Percentiles rank a stretch among this genome's conserved stretches.
phyloP scores from a whole-genome alignment of 1,284 basidiomycete genomes.

The Ceratobasidium sp. region DNA sequence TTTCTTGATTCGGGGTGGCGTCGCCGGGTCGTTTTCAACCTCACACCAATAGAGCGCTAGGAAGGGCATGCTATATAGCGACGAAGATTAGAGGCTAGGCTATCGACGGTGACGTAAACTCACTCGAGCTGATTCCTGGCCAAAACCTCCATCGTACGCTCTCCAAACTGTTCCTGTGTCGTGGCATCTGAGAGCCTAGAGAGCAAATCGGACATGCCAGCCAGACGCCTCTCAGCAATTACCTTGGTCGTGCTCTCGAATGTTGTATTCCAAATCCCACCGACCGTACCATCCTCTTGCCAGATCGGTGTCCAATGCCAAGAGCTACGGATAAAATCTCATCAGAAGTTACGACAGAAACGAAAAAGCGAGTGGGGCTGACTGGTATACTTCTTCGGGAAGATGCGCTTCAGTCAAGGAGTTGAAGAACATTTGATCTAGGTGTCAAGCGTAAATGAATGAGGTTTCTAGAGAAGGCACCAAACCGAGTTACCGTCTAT shows the following conservation, averaged over 20 bases:
- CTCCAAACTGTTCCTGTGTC: conserved; percentile 23
- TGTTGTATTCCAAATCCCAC: conserved; percentile 38
- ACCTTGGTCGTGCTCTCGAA: conserved; percentile 40
- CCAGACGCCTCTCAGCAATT: conserved; percentile 39
- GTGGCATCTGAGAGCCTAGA: not conserved
- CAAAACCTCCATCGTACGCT: conserved; percentile 1
- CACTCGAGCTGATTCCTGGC: conserved; percentile 16
- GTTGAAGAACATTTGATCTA: conserved; percentile 41
- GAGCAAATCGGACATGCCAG: conserved; percentile 15
- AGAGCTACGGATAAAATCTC: not conserved
- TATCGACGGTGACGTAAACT: not conserved
- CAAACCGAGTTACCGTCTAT: conserved; percentile 28
- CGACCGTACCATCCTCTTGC: conserved; percentile 39
- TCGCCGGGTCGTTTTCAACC: conserved; percentile 3
- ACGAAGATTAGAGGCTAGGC: too few species aligned
- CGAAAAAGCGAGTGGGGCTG: not conserved
- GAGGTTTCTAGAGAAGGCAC: not conserved
- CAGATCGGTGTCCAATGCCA: conserved; percentile 41
- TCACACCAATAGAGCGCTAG: conserved; percentile 38
- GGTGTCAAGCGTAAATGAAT: not conserved
- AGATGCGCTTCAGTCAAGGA: conserved; percentile 36
- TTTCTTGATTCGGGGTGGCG: not conserved
- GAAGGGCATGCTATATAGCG: not conserved
- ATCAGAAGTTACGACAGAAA: not conserved
- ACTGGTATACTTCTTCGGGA: conserved; percentile 41